Base-by-base conservation (phyloP, 2,329 filamentous ascomycete species). In the Cladosporium velox region DNA sequence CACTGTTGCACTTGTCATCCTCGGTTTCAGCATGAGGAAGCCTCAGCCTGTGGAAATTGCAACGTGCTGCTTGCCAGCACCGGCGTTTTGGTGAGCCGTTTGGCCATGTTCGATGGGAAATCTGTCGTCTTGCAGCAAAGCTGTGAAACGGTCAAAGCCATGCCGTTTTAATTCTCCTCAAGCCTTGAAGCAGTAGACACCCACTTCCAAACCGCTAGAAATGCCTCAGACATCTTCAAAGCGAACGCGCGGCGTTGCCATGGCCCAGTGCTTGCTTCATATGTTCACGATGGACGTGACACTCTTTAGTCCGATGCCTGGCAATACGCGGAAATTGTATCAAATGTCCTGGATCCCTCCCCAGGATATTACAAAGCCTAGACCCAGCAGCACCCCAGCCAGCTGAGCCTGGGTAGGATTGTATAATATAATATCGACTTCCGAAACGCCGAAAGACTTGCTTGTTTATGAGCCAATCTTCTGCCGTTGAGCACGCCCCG, bases 401-500 rank as follows among this genome's bases (percentile, higher is more conserved):
- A 26, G 57, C 28, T 47, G 38, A 58, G 55, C 32, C 14, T 24
- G 24, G 57, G n/a, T 35, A 59, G 15, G 21, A 8, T 58, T 34
- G 32, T 28, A 47, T 28, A 30, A 44, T 15, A 18, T 12, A 18
- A 28, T n/a, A 24, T 38, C 57, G 41, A 21, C 18, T 41, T 59
- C 57, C 57, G 57, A 59, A 59, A 59, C 57, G 57, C 38, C 57
- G 57, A 59, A 59, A 26, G 24, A 28, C 35, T 58, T 59, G 57
- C 57, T 59, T 59, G 24, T 28, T 59, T 59, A 24, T 59, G 57
- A 59, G 57, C 57, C 57, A 59, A 59, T 59, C 57, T 59, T 59
- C 57, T 59, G 57, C 34, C 24, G 24, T 59, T 41, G 24, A 59
- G 57, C 57, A 59, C 57, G 57, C 57, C 35, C 57, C 57, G 57